A percentile compares a stretch with the other conserved stretches of the same genome.
Conservation (phyloP, 805 yeast genomes). For the Candida sithepensis region DNA sequence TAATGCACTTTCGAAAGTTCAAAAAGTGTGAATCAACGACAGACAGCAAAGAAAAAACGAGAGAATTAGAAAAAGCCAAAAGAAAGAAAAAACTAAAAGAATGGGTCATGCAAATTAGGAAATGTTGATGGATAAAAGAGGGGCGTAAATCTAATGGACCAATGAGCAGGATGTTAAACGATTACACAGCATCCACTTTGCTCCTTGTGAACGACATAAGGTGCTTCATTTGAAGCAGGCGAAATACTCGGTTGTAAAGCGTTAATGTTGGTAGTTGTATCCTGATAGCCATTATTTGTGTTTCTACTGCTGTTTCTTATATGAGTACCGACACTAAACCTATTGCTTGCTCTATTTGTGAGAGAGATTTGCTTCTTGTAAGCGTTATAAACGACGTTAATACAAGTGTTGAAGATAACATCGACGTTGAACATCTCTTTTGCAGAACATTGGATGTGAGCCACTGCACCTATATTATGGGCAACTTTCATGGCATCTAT, state of each 20-base stretch:
- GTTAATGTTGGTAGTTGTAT: conserved; percentile 4
- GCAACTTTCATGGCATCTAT: conserved; percentile 26
- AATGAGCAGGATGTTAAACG: too few species aligned
- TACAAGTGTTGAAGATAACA: conserved; percentile 58
- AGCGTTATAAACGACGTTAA: conserved; percentile 31
- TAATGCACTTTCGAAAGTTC: neutral
- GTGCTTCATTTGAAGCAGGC: conserved; percentile 1
- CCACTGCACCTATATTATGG: conserved; percentile 57
- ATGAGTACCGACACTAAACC: conserved; percentile 13
- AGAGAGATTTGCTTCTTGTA: conserved; percentile 8
- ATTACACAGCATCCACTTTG: conserved; percentile 13
- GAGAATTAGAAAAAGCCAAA: neutral
- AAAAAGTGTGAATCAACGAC: neutral
- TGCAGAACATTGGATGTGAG: conserved; percentile 79
- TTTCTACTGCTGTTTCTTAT: conserved; percentile 20
- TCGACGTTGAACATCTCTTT: conserved; percentile 61
- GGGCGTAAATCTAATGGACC: too few species aligned
- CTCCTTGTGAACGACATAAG: conserved; percentile 12
- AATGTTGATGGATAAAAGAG: neutral
- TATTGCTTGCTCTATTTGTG: neutral
- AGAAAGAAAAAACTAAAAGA: neutral
- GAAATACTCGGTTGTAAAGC: neutral
- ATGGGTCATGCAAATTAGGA: neutral
- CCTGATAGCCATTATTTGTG: conserved; percentile 7
- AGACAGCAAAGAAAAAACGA: neutral